Evolutionary conservation across 768 basidiomycete species (phyloP), one percentile per base, ranked within the genome.

Genomic region (Phylloporus scabripes): DNA sequence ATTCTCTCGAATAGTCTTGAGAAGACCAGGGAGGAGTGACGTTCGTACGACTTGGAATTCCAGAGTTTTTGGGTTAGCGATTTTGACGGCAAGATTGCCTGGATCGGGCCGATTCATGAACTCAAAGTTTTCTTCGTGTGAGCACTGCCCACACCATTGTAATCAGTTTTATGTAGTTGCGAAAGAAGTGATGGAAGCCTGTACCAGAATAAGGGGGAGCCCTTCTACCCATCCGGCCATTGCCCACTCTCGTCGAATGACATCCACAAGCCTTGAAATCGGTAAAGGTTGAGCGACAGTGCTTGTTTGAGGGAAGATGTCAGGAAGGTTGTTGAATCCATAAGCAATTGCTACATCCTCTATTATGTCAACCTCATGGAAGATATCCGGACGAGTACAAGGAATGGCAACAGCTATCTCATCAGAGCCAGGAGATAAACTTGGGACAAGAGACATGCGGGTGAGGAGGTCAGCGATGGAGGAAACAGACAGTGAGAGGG

Each of bases 1-100:
- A 73, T 99, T 99, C 72, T 99, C 96, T 58, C 96, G 86, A 39
- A 96, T 75, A 15, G 94, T 96, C 73, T 99, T 99, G 59, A 99
- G 82, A 39, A 99, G 81, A 44, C 96, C 96, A 12, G 95, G 94
- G 7, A 99, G 74, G 46, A 99, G 83, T 23, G 94, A 92, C 1
- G 96, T 97, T 54, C 96, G 88, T 38, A 98, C 92, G 50, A 98
- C 87, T 71, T 99, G 96, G 72, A 96, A 98, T 67, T 98, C 96
- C 56, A 92, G 79, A 20, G 96, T 92, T 72, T 96, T 97, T 0
- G 96, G 96, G 70, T 99, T 99, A 50, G 88, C 92, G 52, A 98
- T 91, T 59, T 87, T 87, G 53, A 98, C 83, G 1, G 87, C 95
- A 18, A 80, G 78, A 31, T 79, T 79, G 34, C 83, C 83, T 55